Evolutionary conservation across 2,329 filamentous ascomycete species (phyloP), one percentile per base, ranked within the genome.

Genomic region (Harringtonia lauricola): DNA sequence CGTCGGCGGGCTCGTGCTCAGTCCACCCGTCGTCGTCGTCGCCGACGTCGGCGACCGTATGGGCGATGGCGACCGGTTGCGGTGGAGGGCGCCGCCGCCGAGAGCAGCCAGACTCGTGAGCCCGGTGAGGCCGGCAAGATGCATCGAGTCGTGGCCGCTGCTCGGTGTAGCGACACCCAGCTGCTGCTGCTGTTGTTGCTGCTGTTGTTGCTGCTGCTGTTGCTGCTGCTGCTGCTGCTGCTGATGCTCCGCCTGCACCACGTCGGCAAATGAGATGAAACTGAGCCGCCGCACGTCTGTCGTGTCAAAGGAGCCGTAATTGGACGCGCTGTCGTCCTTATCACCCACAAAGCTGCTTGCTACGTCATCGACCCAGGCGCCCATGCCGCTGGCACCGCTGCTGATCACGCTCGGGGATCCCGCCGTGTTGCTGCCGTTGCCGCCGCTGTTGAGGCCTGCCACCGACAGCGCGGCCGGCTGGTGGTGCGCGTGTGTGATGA

Each of bases 221-320:
- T 48, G 46, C 24, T 50, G 46, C 29, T 51, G 48, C 13, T 48
- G 47, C 21, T 50, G 49, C 35, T 51, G 50, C 24, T 49, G 47
- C 17, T 52, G 48, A 31, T 90, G 85, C 59, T 92, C 86, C 29
- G 82, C 76, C 59, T 94, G 87, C 34, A 96, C 87, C 10, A 96
- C 87, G 56, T 96, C 90, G 48, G 90, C 89, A 62, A 96, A 96
- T 8, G 88, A 95, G 58, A 96, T 94, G 65, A 96, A 96, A 60
- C 85, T 92, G 49, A 96, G 66, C 19, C 90, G 79, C 37, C 86
- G 81, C 17, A 94, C 76, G 55, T 95, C 89, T 38, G 77, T 72
- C 33, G 73, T 75, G 55, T 95, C 88, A 48, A 90, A 67, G 37
- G 81, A 79, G 28, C 82, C 86, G 59, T 90, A 90, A 57, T 79